Evolutionary conservation across 2,329 filamentous ascomycete genomes (phyloP).

Genomic region (Xylaria sp.): DNA sequence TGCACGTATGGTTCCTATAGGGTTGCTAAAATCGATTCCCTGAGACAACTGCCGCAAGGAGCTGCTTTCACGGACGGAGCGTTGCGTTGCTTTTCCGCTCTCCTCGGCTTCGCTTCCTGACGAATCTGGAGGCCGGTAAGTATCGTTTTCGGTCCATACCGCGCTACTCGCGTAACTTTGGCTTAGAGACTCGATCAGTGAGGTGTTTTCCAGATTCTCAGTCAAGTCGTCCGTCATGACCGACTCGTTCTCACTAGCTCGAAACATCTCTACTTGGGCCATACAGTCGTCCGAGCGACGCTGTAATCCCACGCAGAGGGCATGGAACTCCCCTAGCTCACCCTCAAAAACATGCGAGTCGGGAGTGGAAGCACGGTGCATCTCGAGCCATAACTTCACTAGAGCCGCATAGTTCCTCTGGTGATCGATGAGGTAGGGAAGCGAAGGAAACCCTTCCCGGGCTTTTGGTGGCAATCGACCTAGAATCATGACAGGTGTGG

Average conservation of each 20-base stretch:
- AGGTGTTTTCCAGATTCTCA: slow-evolving; percentile 55
- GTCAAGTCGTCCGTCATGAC: slow-evolving; percentile 46
- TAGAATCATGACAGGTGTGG: slow-evolving; percentile 89
- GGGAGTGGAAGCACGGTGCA: slow-evolving; percentile 44
- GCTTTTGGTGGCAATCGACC: slow-evolving; percentile 79
- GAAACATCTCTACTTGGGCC: slow-evolving; percentile 53
- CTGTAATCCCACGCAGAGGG: slow-evolving; percentile 56
- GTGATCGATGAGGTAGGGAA: slow-evolving; percentile 92
- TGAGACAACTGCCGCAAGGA: slow-evolving; percentile 41
- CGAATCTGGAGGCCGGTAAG: slow-evolving; percentile 52
- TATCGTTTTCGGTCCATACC: slow-evolving; percentile 45
- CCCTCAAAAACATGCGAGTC: slow-evolving; percentile 51
- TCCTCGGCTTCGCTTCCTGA: slow-evolving; percentile 56
- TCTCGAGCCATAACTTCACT: slow-evolving; percentile 78
- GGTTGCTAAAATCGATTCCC: slow-evolving; percentile 40
- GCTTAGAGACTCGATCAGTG: slow-evolving; percentile 46
- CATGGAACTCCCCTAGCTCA: slow-evolving; percentile 60
- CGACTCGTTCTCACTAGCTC: slow-evolving; percentile 46
- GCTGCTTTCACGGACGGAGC: slow-evolving; percentile 33
- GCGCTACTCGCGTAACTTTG: slow-evolving; percentile 45
- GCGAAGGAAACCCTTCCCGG: slow-evolving; percentile 87
- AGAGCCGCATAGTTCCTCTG: slow-evolving; percentile 83
- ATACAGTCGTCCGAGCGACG: slow-evolving; percentile 58
- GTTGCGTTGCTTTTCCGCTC: slow-evolving; percentile 30
- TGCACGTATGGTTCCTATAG: slow-evolving; percentile 44